Percentiles rank a stretch among this genome's conserved stretches.
phyloP scores from a whole-genome alignment of 371 early-diverging fungal species.

The Dipsacomyces acuminosporus region DNA sequence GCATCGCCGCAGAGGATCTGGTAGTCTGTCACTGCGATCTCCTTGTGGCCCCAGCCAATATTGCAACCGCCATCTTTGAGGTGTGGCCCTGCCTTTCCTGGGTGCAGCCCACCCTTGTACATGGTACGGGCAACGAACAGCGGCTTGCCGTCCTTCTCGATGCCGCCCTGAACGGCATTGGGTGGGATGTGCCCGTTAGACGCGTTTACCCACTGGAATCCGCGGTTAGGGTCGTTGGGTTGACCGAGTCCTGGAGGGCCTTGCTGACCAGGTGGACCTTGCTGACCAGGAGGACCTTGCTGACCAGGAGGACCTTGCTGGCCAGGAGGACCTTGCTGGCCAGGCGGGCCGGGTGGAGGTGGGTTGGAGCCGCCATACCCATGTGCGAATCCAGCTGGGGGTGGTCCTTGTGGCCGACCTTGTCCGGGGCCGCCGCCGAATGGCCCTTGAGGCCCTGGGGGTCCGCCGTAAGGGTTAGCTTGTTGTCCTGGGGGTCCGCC shows the following conservation, averaged over 20 bases:
- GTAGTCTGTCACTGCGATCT: conserved; percentile 47
- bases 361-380: not conserved
- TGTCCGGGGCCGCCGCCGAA: too few species aligned
- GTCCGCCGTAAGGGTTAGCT: too few species aligned
- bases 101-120: conserved; percentile 52
- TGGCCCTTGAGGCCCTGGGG: too few species aligned
- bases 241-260: not conserved
- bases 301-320: not conserved
- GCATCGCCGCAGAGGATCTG: conserved; percentile 54
- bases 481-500: not conserved
- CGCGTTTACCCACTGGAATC: conserved; percentile 37
- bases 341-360: not conserved
- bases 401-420: too few species aligned
- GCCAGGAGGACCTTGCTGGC: not conserved
- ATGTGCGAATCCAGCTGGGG: too few species aligned
- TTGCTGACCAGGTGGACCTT: not conserved
- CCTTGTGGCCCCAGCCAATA: conserved; percentile 51
- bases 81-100: conserved; percentile 50
- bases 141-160: conserved; percentile 52
- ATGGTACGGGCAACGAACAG: conserved; percentile 51
- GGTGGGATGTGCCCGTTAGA: conserved; percentile 47
- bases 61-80: conserved; percentile 48
- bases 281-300: not conserved
- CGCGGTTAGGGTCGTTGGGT: conserved; percentile 2
- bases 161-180: conserved; percentile 52